These are phyloP conservation scores for Astragalus glycyphyllos DNA, from an alignment of 306 rosid genomes.

Conservation along the genomic window DNA sequence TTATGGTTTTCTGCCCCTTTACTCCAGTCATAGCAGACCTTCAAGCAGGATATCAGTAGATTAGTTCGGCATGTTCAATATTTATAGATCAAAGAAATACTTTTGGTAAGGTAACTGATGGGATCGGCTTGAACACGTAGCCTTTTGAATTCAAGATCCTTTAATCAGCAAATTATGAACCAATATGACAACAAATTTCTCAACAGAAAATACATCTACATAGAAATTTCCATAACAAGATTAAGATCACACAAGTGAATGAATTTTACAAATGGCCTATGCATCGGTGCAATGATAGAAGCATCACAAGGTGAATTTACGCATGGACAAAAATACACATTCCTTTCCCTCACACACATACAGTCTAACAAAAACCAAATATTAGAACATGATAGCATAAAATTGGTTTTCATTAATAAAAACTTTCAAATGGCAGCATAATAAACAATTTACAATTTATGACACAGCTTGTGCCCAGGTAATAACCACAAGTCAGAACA, in stretches of 20 bases:
- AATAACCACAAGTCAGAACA: slow-evolving; percentile 17
- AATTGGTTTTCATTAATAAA: slow-evolving; percentile 1
- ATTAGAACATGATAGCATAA: neutral
- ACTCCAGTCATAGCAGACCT: slow-evolving; percentile 98
- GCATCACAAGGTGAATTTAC: too few relatives aligned
- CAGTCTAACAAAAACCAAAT: too few relatives aligned
- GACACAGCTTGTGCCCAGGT: neutral
- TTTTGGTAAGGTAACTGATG: neutral
- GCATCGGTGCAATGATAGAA: neutral
- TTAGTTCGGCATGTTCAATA: slow-evolving; percentile 14
- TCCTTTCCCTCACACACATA: too few relatives aligned
- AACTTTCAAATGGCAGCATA: slow-evolving; percentile 8
- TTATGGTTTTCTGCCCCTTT: slow-evolving; percentile 99
- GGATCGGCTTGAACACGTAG: slow-evolving; percentile 2
- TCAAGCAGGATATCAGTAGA: slow-evolving; percentile 32
- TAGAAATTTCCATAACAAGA: slow-evolving; percentile 22
- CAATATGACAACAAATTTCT: slow-evolving; percentile 7
- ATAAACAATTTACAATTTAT: slow-evolving; percentile 13
- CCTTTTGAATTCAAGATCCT: slow-evolving; percentile 26
- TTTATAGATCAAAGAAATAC: slow-evolving; percentile 7
- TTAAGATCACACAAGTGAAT: neutral
- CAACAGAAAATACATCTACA: neutral
- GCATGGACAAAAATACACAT: too few relatives aligned
- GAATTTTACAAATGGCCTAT: neutral
- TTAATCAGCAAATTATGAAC: slow-evolving; percentile 30